Conservation (phyloP, 2,329 filamentous ascomycete genomes). For the Xylaria sp. region DNA sequence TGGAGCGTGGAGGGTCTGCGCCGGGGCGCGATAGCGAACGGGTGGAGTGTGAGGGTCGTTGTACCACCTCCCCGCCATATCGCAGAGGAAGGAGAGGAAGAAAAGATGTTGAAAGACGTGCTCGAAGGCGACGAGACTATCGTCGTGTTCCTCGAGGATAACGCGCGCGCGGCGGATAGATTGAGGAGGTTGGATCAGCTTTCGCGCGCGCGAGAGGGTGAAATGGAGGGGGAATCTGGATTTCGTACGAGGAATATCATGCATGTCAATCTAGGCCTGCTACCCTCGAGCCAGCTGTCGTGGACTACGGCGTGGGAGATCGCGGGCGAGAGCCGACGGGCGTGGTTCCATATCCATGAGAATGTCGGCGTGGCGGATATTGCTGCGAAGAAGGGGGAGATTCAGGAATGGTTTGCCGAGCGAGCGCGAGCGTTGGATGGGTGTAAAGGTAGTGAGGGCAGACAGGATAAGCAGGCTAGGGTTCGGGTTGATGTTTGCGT, state of each 20-base stretch:
- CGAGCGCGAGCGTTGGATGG: conserved; percentile 44
- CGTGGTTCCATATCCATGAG: conserved; percentile 74
- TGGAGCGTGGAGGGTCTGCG: conserved; percentile 86
- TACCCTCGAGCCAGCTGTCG: conserved; percentile 65
- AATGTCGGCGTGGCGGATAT: conserved; percentile 69
- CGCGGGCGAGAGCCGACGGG: conserved; percentile 48
- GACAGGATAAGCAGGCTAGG: not conserved
- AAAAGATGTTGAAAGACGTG: conserved; percentile 48
- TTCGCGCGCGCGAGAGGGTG: not conserved
- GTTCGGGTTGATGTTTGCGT: conserved; percentile 49
- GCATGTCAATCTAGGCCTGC: conserved; percentile 72
- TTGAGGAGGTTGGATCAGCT: conserved; percentile 52
- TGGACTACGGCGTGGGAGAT: conserved; percentile 65
- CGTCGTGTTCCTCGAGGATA: conserved; percentile 76
- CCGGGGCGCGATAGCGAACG: conserved; percentile 76
- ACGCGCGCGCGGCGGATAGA: conserved; percentile 61
- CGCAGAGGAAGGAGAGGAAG: conserved; percentile 40
- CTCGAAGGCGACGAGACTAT: conserved; percentile 63
- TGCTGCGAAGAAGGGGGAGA: conserved; percentile 56
- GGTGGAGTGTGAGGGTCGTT: conserved; percentile 70
- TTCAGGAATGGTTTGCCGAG: conserved; percentile 59
- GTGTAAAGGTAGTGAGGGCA: not conserved
- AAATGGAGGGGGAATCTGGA: conserved; percentile 38
- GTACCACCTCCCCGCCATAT: not conserved
- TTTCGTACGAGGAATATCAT: conserved; percentile 53